Base-by-base conservation (phyloP, 106 monocot species). In the Allium cepa region DNA sequence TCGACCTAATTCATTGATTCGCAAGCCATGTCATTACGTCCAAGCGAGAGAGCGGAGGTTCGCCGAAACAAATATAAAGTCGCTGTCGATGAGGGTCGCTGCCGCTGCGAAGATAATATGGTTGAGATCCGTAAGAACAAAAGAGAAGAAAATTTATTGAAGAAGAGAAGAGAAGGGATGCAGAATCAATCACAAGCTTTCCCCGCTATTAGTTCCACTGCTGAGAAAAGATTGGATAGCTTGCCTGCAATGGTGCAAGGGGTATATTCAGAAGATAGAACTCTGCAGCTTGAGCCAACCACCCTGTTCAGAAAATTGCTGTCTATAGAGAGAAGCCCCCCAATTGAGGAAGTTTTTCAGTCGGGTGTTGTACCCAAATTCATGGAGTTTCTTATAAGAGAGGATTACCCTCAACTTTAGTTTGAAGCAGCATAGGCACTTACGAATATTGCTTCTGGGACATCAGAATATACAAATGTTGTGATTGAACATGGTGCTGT, bases 331-430 rank as follows among this genome's bases (percentile, higher is more conserved):
- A 67, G 89, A 27, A 80, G 82, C 63, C 85, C 89, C 36, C 89
- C 85, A 0, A 85, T 90, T 22, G 89, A 90, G 67, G 85, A 90
- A 60, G 89, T 90, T 17, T 85, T 85, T 18, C 73, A 72, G 51
- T 46, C 85, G 28, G 88, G 88, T 47, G 88, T 85, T 65, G 88
- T 89, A 49, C 88, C 88, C 13, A 76, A 77, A 4, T 81, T 89
- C 28, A 82, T 89, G 18, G 79, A 82, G 68, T 89, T 89, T 56
- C 81, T 89, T 13, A 70, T 51, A 4, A 81, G 88, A 53, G 88
- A 89, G 53, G 82, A 82, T 68, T 82, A 77, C 56, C 88, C 88
- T 11, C 88, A 89, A 60, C 85, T 89, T 18, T 52, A 50, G 81
- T 80, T 80, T 72, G 80, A 80, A 50, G 80, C 80, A 10, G 74